Conservation (phyloP, 805 yeast species). For the Candida nitratophila region DNA sequence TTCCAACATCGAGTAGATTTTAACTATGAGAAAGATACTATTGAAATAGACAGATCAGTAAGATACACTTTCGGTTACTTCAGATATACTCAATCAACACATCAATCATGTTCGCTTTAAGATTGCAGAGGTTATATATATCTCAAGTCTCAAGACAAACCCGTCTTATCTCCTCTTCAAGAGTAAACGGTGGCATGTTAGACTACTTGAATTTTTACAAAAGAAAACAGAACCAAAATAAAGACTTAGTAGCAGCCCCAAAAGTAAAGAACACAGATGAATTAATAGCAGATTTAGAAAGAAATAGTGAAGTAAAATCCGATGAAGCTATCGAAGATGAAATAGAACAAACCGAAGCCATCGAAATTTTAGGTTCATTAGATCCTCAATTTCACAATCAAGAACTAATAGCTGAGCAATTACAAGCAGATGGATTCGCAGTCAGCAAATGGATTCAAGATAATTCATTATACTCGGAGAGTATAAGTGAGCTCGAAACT, state of each 20-base stretch:
- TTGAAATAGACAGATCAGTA: neutral
- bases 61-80: no score
- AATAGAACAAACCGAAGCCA: neutral
- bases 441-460: conserved; percentile 25
- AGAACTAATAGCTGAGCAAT: conserved; percentile 11
- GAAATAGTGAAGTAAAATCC: neutral
- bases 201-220: conserved; percentile 28
- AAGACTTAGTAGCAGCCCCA: conserved; percentile 4
- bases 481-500: neutral
- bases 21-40: no score
- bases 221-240: conserved; percentile 4
- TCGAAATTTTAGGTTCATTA: conserved; percentile 24
- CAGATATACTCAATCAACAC: neutral
- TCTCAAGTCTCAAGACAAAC: neutral
- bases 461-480: conserved; percentile 11
- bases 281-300: conserved; percentile 23
- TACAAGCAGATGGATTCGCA: conserved; percentile 21
- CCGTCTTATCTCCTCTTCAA: conserved; percentile 9
- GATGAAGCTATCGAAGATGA: conserved; percentile 10
- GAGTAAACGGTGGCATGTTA: conserved; percentile 14
- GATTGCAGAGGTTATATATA: neutral
- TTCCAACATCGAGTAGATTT: no score
- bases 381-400: conserved; percentile 19
- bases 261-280: conserved; percentile 18
- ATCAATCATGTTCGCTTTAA: neutral